phyloP scores from a whole-genome alignment of 1,284 basidiomycete species.

The Ceratobasidium sp. region DNA sequence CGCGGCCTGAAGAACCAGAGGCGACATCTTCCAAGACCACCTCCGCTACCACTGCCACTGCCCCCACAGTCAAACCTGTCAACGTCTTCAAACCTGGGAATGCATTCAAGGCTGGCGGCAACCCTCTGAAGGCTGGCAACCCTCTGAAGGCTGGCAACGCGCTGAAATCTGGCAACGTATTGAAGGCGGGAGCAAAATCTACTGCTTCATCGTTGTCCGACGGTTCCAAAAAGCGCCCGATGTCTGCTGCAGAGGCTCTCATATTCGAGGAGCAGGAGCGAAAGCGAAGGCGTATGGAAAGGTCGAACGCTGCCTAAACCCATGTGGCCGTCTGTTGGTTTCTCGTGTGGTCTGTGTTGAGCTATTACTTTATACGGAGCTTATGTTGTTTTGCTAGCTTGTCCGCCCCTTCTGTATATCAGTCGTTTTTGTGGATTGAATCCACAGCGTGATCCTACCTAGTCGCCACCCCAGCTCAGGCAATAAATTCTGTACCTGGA shows the following conservation, averaged over 20 bases:
- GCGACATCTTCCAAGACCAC: conserved; percentile 40
- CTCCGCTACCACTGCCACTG: conserved; percentile 16
- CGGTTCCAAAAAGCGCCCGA: conserved; percentile 53
- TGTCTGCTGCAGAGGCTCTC: conserved; percentile 83
- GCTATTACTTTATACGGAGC: neutral
- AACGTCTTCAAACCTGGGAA: conserved; percentile 69
- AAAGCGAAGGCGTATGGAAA: conserved; percentile 72
- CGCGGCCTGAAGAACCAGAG: conserved; percentile 25
- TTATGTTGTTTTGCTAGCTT: conserved; percentile 26
- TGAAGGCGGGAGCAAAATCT: conserved; percentile 61
- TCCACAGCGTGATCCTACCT: neutral
- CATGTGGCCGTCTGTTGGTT: neutral
- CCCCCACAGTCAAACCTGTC: conserved; percentile 51
- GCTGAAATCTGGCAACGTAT: conserved; percentile 74
- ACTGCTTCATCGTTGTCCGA: conserved; percentile 48
- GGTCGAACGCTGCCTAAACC: conserved; percentile 15
- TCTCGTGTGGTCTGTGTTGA: neutral
- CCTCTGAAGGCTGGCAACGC: conserved; percentile 73
- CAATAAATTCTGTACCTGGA: neutral
- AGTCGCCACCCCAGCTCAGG: neutral
- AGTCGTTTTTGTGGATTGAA: conserved; percentile 2
- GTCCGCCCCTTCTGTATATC: conserved; percentile 10
- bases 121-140: conserved; percentile 59
- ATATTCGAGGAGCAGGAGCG: conserved; percentile 87
- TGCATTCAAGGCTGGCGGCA: conserved; percentile 55